Evolutionary conservation across 2,329 filamentous ascomycete species (phyloP), one percentile per base, ranked within the genome.

Genomic region (Harringtonia lauricola): DNA sequence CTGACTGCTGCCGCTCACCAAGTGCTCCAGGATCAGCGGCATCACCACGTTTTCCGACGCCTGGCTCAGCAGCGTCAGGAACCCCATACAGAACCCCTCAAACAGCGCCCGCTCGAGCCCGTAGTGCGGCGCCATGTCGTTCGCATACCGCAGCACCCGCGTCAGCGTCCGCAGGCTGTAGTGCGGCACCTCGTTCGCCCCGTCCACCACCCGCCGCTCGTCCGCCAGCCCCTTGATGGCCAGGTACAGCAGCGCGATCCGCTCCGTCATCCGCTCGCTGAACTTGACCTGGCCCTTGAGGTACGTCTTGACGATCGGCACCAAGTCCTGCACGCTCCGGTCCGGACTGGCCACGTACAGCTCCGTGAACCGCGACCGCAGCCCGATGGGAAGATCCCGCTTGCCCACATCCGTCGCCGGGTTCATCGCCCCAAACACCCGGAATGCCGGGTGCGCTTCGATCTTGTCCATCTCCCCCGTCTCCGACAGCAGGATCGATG

Each of bases 401-500:
- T 98, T 99, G 48, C 94, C 92, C 44, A 95, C 81, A 65, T 99
- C 92, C 3, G 92, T 98, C 6, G 92, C 92, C 26, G 92, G 92
- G 57, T 99, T 99, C 92, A 99, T 99, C 24, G 94, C 92, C 41
- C 86, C 94, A 57, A 99, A 98, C 14, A 99, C 85, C 33, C 92
- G 81, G 60, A 99, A 98, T 51, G 95, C 81, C 0, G 87, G 82
- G 60, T 98, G 90, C 1, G 89, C 92, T 48, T 81, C 74, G 30
- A 98, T 81, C 51, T 89, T 79, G 60, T 96, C 87, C 36, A 95
- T 86, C 53, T 92, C 88, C 31, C 92, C 92, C 33, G 88, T 92
- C 64, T 99, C 92, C 0, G 89, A 89, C 8, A 99, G 72, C 5
- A 98, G 66, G 37, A 98, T 80, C 0, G 86, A 95, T 1, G 90